phyloP scores from a whole-genome alignment of 2,329 filamentous ascomycete genomes.

The Diaporthe citri region DNA sequence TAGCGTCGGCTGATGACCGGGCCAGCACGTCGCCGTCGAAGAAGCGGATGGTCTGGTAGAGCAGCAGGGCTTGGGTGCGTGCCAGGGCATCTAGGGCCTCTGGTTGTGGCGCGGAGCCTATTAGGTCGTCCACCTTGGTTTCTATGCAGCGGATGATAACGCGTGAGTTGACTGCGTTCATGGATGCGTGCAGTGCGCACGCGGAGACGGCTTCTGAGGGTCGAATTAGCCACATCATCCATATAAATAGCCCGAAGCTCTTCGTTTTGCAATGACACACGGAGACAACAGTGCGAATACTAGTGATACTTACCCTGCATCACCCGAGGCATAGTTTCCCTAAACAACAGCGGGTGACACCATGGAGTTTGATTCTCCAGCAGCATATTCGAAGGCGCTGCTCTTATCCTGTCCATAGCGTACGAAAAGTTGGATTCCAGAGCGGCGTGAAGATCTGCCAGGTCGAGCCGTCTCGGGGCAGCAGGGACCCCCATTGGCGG shows the following conservation, averaged over 20 bases:
- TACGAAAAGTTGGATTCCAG: conserved; percentile 34
- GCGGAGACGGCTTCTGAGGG: conserved; percentile 62
- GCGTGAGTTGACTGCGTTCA: conserved; percentile 60
- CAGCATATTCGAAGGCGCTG: conserved; percentile 62
- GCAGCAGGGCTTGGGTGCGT: conserved; percentile 56
- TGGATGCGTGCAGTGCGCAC: conserved; percentile 65
- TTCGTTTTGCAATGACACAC: too few species aligned
- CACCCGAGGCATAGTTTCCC: conserved; percentile 61
- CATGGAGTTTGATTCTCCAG: conserved; percentile 63
- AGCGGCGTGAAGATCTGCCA: conserved; percentile 25
- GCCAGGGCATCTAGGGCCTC: conserved; percentile 51
- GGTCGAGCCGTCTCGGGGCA: neutral
- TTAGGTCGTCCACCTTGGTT: conserved; percentile 57
- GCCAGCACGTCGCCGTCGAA: conserved; percentile 57
- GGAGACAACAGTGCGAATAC: too few species aligned
- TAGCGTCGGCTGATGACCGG: conserved; percentile 49
- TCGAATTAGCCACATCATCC: neutral
- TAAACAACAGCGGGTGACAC: conserved; percentile 65
- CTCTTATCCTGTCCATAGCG: conserved; percentile 63
- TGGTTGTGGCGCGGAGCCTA: conserved; percentile 50
- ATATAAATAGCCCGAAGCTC: neutral
- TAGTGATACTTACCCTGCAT: conserved; percentile 58
- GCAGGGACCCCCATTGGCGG: neutral
- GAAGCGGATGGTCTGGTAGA: conserved; percentile 60
- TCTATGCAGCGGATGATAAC: conserved; percentile 64